Percentiles rank a stretch among this genome's conserved stretches.
These are phyloP conservation scores for Cotoneaster glaucophyllus DNA, from an alignment of 306 rosid genomes.

Conservation along the genomic window DNA sequence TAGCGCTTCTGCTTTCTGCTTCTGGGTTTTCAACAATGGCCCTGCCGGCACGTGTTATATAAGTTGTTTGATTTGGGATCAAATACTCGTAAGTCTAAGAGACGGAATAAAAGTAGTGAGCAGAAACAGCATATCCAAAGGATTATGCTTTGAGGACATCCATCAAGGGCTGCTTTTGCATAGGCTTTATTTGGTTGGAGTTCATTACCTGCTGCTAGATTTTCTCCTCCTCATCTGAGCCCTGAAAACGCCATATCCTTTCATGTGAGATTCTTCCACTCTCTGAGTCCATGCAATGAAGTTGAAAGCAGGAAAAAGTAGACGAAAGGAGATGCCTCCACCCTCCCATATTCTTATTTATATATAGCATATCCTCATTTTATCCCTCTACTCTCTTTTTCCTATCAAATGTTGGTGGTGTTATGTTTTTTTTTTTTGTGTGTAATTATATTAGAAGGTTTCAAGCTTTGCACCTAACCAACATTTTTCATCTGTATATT, in stretches of 20 bases:
- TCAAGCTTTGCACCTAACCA: background rate
- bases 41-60: constrained; percentile 4
- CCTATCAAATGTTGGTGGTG: background rate
- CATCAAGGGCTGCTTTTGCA: background rate
- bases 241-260: background rate
- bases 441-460: background rate
- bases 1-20: constrained; percentile 16
- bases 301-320: background rate
- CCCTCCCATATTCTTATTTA: background rate
- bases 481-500: background rate
- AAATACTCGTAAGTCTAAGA: background rate
- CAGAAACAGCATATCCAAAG: constrained; percentile 36
- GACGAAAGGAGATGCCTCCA: constrained; percentile 6
- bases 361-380: background rate
- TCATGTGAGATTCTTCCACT: constrained; percentile 11
- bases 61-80: constrained; percentile 18
- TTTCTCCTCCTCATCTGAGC: background rate
- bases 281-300: background rate
- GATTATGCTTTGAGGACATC: constrained; percentile 12
- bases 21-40: background rate
- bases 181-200: background rate
- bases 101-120: constrained; percentile 33
- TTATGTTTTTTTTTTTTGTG: background rate
- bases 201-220: background rate
- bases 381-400: background rate